phyloP scores from a whole-genome alignment of 148 eudicot species.

The Arbutus unedo region DNA sequence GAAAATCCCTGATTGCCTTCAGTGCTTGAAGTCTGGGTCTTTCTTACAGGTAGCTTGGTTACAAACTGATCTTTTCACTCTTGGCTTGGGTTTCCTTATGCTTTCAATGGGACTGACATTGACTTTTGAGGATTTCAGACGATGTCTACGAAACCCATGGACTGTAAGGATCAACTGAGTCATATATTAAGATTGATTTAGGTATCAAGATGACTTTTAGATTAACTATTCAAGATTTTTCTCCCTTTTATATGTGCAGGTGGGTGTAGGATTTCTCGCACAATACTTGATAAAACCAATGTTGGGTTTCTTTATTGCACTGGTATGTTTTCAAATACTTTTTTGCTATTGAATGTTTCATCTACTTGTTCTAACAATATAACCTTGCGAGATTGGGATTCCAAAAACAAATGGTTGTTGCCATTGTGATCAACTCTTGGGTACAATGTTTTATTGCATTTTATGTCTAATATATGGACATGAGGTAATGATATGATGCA shows the following conservation, averaged over 20 bases:
- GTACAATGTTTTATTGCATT: neutral
- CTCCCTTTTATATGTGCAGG: conserved; percentile 40
- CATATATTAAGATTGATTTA: conserved; percentile 2
- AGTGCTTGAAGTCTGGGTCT: conserved; percentile 11
- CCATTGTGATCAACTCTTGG: neutral
- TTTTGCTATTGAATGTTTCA: neutral
- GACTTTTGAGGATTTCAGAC: conserved; percentile 90
- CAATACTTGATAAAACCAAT: conserved; percentile 86
- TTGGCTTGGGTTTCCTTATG: conserved; percentile 98
- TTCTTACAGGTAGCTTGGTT: conserved; percentile 90
- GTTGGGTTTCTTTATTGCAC: conserved; percentile 77
- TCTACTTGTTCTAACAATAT: no score
- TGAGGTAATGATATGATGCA: neutral
- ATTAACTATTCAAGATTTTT: conserved; percentile 1
- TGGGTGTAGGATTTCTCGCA: conserved; percentile 94
- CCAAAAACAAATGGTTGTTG: no score
- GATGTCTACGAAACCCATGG: conserved; percentile 97
- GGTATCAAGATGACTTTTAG: neutral
- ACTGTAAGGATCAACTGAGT: conserved; percentile 56
- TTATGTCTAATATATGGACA: neutral
- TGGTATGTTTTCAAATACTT: conserved; percentile 47
- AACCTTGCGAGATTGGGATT: no score
- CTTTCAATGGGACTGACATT: conserved; percentile 99
- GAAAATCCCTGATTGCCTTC: neutral
- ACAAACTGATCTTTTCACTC: conserved; percentile 86